Conservation (phyloP, 2,329 filamentous ascomycete genomes). For the Paecilomyces niveus region DNA sequence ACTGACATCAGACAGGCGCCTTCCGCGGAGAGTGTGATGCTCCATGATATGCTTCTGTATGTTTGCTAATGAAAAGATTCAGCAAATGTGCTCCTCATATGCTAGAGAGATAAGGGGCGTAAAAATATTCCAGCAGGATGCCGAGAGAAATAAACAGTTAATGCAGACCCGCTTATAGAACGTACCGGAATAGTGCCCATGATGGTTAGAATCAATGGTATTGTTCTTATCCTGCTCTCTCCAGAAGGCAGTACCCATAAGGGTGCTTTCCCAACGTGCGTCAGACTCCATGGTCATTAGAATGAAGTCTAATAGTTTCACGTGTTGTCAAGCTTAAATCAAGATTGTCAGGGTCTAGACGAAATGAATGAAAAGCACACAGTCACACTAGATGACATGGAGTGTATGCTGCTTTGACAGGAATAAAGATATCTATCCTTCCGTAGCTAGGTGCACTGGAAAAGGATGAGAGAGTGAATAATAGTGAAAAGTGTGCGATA, state of each 20-base stretch:
- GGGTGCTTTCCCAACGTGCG: conserved; percentile 15
- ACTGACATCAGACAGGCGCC: not conserved
- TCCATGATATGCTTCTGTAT: not conserved
- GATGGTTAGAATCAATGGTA: not conserved
- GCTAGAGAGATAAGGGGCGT: not conserved
- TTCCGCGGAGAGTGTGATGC: not conserved
- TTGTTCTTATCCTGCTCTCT: conserved; percentile 11
- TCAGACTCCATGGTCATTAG: not conserved
- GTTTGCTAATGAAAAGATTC: not conserved
- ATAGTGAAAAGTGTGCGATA: not conserved
- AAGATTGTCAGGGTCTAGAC: not conserved
- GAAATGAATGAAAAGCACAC: not conserved
- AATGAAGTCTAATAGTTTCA: not conserved
- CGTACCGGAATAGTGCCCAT: not conserved
- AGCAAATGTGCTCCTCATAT: not conserved
- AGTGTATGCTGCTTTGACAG: not conserved
- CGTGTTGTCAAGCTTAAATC: not conserved
- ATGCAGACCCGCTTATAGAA: conserved; percentile 1
- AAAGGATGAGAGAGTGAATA: not conserved
- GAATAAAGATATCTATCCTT: not conserved
- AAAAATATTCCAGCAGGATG: not conserved
- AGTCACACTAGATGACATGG: not conserved
- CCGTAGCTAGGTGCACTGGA: not conserved
- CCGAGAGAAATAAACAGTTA: conserved; percentile 2
- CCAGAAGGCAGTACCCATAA: conserved; percentile 23